phyloP scores from a whole-genome alignment of 2,329 filamentous ascomycete genomes.

The Pseudocercospora musae region DNA sequence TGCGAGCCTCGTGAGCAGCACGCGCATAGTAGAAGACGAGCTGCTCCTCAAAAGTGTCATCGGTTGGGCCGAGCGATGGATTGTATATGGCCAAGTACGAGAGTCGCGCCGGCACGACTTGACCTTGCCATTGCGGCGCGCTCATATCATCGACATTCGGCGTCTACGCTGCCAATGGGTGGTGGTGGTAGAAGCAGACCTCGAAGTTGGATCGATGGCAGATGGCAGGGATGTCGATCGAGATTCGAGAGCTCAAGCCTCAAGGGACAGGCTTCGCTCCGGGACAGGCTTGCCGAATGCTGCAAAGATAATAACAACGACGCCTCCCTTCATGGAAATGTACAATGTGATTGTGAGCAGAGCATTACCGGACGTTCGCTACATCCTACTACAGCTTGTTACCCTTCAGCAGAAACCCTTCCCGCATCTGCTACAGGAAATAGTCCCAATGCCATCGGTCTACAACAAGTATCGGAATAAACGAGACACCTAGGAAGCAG shows the following conservation, averaged over 20 bases:
- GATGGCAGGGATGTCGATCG: conserved; percentile 1
- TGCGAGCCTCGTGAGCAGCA: conserved; percentile 30
- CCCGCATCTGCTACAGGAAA: too few relatives aligned
- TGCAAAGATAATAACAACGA: background rate
- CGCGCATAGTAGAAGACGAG: conserved; percentile 87
- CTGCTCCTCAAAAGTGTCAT: conserved; percentile 73
- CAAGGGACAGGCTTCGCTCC: background rate
- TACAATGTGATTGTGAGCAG: background rate
- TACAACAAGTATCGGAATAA: too few relatives aligned
- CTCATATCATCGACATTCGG: conserved; percentile 18
- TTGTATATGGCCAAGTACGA: conserved; percentile 95
- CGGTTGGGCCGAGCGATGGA: conserved; percentile 69
- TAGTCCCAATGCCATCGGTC: too few relatives aligned
- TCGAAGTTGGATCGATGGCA: background rate
- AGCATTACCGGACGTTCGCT: background rate
- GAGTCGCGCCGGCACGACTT: conserved; percentile 67
- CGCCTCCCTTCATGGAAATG: background rate
- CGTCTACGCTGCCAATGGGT: background rate
- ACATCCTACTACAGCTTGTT: too few relatives aligned
- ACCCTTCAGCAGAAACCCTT: too few relatives aligned
- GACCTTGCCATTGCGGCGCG: conserved; percentile 24
- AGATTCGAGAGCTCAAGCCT: background rate
- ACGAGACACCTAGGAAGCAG: too few relatives aligned
- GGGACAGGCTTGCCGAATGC: background rate
- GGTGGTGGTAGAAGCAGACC: background rate